phyloP scores from a whole-genome alignment of 495 filamentous ascomycete genomes.

The Penicillium antarcticum region DNA sequence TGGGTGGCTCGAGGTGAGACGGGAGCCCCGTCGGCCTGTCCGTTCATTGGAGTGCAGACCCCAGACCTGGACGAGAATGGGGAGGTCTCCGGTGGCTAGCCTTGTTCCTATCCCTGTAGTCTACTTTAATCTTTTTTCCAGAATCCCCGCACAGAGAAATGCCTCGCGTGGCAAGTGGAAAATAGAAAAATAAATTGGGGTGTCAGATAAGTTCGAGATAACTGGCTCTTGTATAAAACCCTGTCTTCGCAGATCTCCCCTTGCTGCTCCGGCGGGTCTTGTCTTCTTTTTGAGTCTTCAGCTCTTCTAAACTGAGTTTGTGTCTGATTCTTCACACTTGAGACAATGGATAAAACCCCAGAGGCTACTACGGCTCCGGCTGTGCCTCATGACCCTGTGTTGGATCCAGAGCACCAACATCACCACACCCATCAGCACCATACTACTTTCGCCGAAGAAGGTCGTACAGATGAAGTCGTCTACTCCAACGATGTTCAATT shows the following conservation, averaged over 20 bases:
- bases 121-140: neutral
- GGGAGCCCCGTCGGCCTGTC: slow-evolving; percentile 15
- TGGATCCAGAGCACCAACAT: slow-evolving; percentile 36
- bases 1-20: slow-evolving; percentile 2
- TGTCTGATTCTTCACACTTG: neutral
- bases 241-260: neutral
- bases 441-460: slow-evolving; percentile 37
- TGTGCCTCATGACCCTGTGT: slow-evolving; percentile 9
- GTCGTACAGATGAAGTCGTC: slow-evolving; percentile 43
- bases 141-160: slow-evolving; percentile 1
- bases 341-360: neutral
- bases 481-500: slow-evolving; percentile 42
- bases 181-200: neutral
- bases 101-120: neutral
- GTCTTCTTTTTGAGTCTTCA: neutral
- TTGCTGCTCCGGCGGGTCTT: neutral
- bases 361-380: neutral
- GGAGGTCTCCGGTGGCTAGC: neutral
- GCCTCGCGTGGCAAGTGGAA: neutral
- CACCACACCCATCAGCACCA: slow-evolving; percentile 53
- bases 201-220: too few species aligned
- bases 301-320: neutral
- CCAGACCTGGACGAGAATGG: neutral
- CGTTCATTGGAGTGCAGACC: neutral
- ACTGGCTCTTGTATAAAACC: neutral